Evolutionary conservation across 208 protist genomes (phyloP), one percentile per base, ranked within the genome.

Genomic region (Trypanosoma melophagium): DNA sequence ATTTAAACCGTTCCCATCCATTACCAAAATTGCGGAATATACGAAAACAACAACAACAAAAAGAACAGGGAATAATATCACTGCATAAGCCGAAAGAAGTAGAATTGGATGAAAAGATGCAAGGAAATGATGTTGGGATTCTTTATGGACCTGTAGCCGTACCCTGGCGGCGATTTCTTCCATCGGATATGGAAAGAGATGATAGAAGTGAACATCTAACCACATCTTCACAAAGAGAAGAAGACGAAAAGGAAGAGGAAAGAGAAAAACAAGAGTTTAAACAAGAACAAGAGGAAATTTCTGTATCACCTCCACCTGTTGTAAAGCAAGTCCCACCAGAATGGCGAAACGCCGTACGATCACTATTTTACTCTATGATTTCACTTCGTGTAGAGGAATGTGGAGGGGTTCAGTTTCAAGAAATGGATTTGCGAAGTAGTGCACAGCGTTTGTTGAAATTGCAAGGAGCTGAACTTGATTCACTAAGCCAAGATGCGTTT

Each of bases 301-400:
- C 24, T 42, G 7, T 35, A 22, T 55, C 19, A 3, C 12, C 19
- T 59, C n/a, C 14, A 41, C 54, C 54, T 59, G 24, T 2, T 10
- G 45, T 1, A 2, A 22, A 24, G 2, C 57, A 19, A 42, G 31
- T 60, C 51, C 13, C 45, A 7, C 44, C 14, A 5, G 35, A 66
- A 10, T 81, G 71, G 71, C 54, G 45, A 40, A 60, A 69, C 31
- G 80, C 66, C 5, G 51, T 71, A 8, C 73, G 75, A 2, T 50
- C 44, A 7, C 56, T 76, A 16, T 73, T 81, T 45, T 87, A 87
- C 60, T 87, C 82, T 9, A 63, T 81, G 19, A 49, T 87, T 7
- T 73, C 74, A 24, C 63, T 75, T 42, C 74, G 64, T 16, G 44
- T 81, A 14, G 53, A 79, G 40, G 64, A 67, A 14, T 22, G 38